Percentiles rank a stretch among this genome's conserved stretches.
Evolutionary conservation across 106 monocot genomes (phyloP).

Genomic region (Platanthera zijinensis): DNA sequence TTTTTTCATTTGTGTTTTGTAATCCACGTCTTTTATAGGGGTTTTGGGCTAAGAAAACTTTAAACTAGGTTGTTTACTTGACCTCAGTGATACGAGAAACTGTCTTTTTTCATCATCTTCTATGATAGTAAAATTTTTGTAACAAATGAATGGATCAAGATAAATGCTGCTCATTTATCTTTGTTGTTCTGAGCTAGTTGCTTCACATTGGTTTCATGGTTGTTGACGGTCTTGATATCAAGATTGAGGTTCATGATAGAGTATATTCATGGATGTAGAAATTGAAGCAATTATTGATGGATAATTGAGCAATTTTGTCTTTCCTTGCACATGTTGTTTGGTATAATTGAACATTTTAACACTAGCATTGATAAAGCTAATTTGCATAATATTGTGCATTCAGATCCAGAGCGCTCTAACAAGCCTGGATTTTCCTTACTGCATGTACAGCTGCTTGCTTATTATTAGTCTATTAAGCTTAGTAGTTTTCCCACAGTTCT

Average conservation of each 20-base stretch:
- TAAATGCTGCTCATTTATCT: neutral
- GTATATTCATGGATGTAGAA: neutral
- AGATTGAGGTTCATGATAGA: neutral
- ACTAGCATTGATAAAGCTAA: neutral
- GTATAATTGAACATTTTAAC: neutral
- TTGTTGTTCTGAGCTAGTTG: neutral
- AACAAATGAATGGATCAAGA: neutral
- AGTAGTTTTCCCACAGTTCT: neutral
- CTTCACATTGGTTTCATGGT: neutral
- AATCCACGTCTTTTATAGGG: too few species aligned
- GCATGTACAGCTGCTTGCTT: neutral
- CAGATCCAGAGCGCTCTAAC: neutral
- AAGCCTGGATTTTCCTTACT: too few species aligned
- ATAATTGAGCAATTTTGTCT: neutral
- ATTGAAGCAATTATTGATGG: neutral
- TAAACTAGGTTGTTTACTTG: too few species aligned
- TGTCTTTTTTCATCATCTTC: too few species aligned
- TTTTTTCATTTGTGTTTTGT: too few species aligned
- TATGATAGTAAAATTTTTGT: neutral
- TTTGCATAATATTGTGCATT: neutral
- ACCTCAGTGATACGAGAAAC: too few species aligned
- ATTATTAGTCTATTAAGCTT: too few species aligned
- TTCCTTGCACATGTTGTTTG: neutral
- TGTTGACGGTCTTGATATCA: neutral
- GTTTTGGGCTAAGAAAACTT: too few species aligned